Percentiles rank a stretch among this genome's conserved stretches.
These are phyloP conservation scores for Phaeosphaeria sp. DNA, from an alignment of 2,329 filamentous ascomycete species.

Conservation along the genomic window DNA sequence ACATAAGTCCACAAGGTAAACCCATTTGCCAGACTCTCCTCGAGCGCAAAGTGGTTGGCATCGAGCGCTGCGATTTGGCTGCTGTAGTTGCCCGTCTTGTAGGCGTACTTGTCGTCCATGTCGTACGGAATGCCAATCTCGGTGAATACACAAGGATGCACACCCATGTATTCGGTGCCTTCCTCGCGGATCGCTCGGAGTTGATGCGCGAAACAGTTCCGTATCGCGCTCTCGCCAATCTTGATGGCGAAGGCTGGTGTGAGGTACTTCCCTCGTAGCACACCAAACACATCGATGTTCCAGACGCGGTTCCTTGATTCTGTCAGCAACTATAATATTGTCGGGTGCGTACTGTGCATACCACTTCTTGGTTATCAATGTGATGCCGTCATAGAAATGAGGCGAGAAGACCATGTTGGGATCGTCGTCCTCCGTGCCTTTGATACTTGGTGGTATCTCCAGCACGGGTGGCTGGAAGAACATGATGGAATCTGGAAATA, in stretches of 20 bases:
- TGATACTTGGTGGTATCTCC: slow-evolving; percentile 87
- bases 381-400: slow-evolving; percentile 97
- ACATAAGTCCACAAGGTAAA: slow-evolving; percentile 91
- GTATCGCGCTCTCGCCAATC: slow-evolving; percentile 89
- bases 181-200: slow-evolving; percentile 82
- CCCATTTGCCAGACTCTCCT: slow-evolving; percentile 82
- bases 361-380: slow-evolving; percentile 98
- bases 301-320: slow-evolving; percentile 77
- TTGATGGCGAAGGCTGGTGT: slow-evolving; percentile 91
- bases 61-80: slow-evolving; percentile 93
- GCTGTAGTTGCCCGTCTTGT: slow-evolving; percentile 92
- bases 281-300: slow-evolving; percentile 95
- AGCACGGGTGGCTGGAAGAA: slow-evolving; percentile 91
- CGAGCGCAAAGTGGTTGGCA: slow-evolving; percentile 92
- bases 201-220: slow-evolving; percentile 91
- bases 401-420: slow-evolving; percentile 89
- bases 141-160: slow-evolving; percentile 86
- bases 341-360: slow-evolving; percentile 16
- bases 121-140: slow-evolving; percentile 99
- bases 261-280: slow-evolving; percentile 86
- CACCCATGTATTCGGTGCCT: slow-evolving; percentile 85
- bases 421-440: slow-evolving; percentile 87
- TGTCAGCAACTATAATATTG: slow-evolving; percentile 15
- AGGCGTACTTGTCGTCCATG: slow-evolving; percentile 96
- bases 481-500: slow-evolving; percentile 83